Evolutionary conservation across 305 asterid species (phyloP).

Genomic region (Fraxinus paxiana): DNA sequence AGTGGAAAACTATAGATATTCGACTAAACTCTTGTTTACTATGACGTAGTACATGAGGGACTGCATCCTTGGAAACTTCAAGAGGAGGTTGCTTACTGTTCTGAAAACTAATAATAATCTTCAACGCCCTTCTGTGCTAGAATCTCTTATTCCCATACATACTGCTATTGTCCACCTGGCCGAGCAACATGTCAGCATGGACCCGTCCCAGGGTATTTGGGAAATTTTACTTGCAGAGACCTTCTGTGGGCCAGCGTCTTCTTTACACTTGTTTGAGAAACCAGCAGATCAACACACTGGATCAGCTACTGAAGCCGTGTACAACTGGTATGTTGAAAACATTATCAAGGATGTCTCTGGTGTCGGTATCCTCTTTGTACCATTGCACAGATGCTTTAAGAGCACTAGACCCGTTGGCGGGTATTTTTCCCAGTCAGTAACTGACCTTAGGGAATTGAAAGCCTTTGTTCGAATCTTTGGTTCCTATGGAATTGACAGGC

Average conservation of each 20-base stretch:
- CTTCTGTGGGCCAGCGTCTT: constrained; percentile 93
- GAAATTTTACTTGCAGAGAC: constrained; percentile 90
- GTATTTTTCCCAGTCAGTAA: constrained; percentile 85
- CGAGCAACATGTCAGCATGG: constrained; percentile 99
- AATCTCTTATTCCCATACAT: constrained; percentile 80
- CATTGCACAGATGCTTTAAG: constrained; percentile 84
- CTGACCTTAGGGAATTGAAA: constrained; percentile 73
- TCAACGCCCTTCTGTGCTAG: constrained; percentile 88
- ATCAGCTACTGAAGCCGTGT: constrained; percentile 82
- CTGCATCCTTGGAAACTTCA: constrained; percentile 92
- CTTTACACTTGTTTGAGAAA: constrained; percentile 88
- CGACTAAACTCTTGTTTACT: constrained; percentile 11
- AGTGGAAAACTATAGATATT: background rate
- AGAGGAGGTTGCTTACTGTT: constrained; percentile 82
- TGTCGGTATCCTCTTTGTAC: constrained; percentile 87
- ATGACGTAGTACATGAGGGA: constrained; percentile 95
- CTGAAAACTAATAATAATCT: constrained; percentile 89
- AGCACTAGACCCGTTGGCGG: constrained; percentile 95
- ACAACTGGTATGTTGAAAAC: constrained; percentile 94
- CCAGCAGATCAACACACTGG: constrained; percentile 77
- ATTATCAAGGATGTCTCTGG: constrained; percentile 86
- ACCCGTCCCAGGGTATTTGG: constrained; percentile 88
- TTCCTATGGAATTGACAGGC: constrained; percentile 89
- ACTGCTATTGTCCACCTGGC: constrained; percentile 83
- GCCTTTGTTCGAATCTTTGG: constrained; percentile 86